Base-by-base conservation (phyloP, 148 eudicot genomes). In the Amaranthus cruentus region DNA sequence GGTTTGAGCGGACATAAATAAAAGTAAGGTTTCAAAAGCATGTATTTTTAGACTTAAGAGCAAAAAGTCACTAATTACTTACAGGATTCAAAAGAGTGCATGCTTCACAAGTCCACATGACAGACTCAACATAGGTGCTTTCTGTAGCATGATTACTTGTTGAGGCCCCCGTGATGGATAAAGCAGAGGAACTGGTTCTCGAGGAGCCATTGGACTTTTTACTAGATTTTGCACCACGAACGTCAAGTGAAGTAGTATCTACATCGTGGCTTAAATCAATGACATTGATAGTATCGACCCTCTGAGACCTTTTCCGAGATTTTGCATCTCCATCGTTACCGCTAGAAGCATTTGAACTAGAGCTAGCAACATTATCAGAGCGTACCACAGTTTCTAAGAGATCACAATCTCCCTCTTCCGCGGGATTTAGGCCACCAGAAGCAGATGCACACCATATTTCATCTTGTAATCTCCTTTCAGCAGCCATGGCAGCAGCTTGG, bases 401-500 rank as follows among this genome's bases (percentile, higher is more conserved):
- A 68, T 81, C 79, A 38, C 76, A 55, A 60, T 60, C 66, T 44
- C 4, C 74, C 70, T 88, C 91, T 71, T 68, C 88, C 73, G 84
- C 91, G 21, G 66, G 49, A 44, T 85, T 84, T 47, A 75, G 47
- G 15, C 63, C 73, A 18, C 28, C 70, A 49, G 78, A 82, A 73
- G 78, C 83, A 18, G 93, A 86, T 38, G 86, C 92, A 86, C 99
- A 95, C 99, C 99, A 95, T 48, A 92, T 80, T 50, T 95, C 92
- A 80, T 95, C 99, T 65, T 83, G 92, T 49, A 90, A 77, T 81
- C 99, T 91, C 86, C 99, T 88, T 80, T 92, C 97, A 14, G 99
- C 97, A 74, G 99, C 99, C 99, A 95, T 95, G 66, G 96, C 99
- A 80, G 99, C 99, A 76, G 99, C 99, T 85, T 95, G 97, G 42